Conservation (phyloP, 768 basidiomycete genomes). For the Podaxis sp. region DNA sequence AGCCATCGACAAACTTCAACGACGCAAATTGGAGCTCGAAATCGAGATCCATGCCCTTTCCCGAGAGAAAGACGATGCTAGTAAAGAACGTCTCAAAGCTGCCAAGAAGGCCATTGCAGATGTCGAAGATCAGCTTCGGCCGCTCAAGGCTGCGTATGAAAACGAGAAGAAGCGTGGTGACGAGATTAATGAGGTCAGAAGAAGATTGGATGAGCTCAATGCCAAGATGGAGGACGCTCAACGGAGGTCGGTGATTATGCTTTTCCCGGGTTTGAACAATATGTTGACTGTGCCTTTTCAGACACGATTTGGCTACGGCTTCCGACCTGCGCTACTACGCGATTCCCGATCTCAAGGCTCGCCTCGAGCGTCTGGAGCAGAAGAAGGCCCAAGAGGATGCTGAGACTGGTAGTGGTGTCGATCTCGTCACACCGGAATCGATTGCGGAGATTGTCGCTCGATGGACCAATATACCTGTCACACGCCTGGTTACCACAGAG, state of each 20-base stretch:
- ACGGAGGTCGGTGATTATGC: slow-evolving; percentile 53
- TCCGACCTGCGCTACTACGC: slow-evolving; percentile 92
- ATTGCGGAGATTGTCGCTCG: slow-evolving; percentile 93
- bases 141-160: slow-evolving; percentile 84
- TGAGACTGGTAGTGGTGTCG: slow-evolving; percentile 51
- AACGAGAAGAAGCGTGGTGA: slow-evolving; percentile 81
- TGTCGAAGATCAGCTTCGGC: slow-evolving; percentile 81
- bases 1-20: slow-evolving; percentile 87
- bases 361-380: slow-evolving; percentile 68
- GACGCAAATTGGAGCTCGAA: slow-evolving; percentile 86
- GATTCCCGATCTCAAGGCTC: slow-evolving; percentile 80
- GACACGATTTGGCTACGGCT: slow-evolving; percentile 72
- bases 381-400: slow-evolving; percentile 74
- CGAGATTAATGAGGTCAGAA: slow-evolving; percentile 72
- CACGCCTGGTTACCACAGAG: slow-evolving; percentile 83
- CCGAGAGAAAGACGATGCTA: slow-evolving; percentile 87
- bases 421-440: slow-evolving; percentile 81
- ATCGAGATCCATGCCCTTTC: slow-evolving; percentile 95
- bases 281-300: slow-evolving; percentile 25
- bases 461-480: slow-evolving; percentile 93
- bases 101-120: slow-evolving; percentile 81
- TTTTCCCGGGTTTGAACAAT: background rate
- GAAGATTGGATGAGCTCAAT: slow-evolving; percentile 87
- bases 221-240: slow-evolving; percentile 94
- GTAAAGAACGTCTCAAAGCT: slow-evolving; percentile 73